Conservation (phyloP, 1,284 basidiomycete species). For the Cutaneotrichosporon cutaneum region DNA sequence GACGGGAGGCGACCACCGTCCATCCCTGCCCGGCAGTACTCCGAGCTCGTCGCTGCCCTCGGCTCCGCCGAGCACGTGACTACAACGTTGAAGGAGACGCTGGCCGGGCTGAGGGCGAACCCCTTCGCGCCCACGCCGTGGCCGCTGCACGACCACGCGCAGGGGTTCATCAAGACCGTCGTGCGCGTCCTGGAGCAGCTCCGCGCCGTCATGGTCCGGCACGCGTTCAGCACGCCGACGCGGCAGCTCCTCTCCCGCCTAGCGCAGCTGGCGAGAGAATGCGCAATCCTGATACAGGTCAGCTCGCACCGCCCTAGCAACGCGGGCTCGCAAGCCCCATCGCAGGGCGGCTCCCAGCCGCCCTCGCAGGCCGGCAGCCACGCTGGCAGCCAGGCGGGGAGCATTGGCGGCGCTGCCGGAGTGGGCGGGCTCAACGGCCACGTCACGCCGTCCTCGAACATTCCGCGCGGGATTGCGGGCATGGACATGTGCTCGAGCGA, state of each 20-base stretch:
- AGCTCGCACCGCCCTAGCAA: slow-evolving; percentile 40
- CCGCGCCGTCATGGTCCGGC: slow-evolving; percentile 49
- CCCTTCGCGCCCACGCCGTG: slow-evolving; percentile 31
- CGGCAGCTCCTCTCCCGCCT: slow-evolving; percentile 49
- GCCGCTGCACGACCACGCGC: slow-evolving; percentile 41
- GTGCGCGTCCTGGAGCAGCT: slow-evolving; percentile 54
- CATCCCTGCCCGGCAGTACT: slow-evolving; percentile 37
- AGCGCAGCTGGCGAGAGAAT: slow-evolving; percentile 55
- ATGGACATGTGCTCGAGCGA: not conserved
- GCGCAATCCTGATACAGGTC: slow-evolving; percentile 54
- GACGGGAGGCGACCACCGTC: slow-evolving; percentile 30
- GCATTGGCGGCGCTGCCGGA: not conserved
- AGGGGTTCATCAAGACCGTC: slow-evolving; percentile 52
- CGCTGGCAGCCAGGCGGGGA: not conserved
- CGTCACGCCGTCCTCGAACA: not conserved
- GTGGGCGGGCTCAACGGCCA: not conserved
- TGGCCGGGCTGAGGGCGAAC: slow-evolving; percentile 48
- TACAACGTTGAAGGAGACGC: slow-evolving; percentile 36
- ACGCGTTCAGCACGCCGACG: slow-evolving; percentile 41
- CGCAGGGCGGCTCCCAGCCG: not conserved
- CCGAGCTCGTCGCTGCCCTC: slow-evolving; percentile 46
- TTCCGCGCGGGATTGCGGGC: not conserved
- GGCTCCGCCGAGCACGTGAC: slow-evolving; percentile 47
- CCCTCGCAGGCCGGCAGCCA: not conserved
- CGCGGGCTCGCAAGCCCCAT: not conserved